Percentiles rank a stretch among this genome's conserved stretches.
phyloP scores from a whole-genome alignment of 306 rosid species.

The Potentilla sterilis region DNA sequence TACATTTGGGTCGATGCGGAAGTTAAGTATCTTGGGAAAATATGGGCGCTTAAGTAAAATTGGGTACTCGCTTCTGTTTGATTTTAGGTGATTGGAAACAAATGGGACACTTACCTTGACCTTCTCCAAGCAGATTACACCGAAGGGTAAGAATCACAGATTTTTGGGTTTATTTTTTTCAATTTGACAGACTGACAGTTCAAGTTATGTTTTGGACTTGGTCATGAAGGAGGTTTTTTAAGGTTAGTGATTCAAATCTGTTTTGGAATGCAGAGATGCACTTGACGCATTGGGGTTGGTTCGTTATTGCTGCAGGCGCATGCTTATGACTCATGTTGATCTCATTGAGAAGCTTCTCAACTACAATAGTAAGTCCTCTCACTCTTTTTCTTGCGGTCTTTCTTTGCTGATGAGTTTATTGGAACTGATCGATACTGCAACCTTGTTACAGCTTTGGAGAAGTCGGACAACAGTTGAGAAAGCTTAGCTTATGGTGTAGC shows the following conservation, averaged over 20 bases:
- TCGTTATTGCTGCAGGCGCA: constrained; percentile 89
- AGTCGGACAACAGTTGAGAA: constrained; percentile 50
- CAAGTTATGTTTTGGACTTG: not conserved
- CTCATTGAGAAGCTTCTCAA: constrained; percentile 95
- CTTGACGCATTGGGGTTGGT: constrained; percentile 89
- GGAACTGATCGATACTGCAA: not conserved
- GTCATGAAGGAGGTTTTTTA: not conserved
- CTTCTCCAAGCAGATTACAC: constrained; percentile 83
- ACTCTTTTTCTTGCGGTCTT: not conserved
- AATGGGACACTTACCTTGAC: constrained; percentile 89
- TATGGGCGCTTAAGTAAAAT: no score
- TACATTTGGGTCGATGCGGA: no score
- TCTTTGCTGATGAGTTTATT: constrained; percentile 15
- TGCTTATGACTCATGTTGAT: constrained; percentile 98
- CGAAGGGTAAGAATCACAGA: constrained; percentile 58
- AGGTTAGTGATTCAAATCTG: not conserved
- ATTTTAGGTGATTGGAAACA: constrained; percentile 84
- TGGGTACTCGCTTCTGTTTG: no score
- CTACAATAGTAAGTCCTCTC: constrained; percentile 62
- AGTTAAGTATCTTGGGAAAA: no score
- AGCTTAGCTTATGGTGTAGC: not conserved
- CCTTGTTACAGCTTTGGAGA: constrained; percentile 64
- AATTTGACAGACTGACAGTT: no score
- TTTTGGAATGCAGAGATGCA: constrained; percentile 62
- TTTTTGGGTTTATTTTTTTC: no score